phyloP scores from a whole-genome alignment of 768 basidiomycete species.

The Mycena epipterygia region DNA sequence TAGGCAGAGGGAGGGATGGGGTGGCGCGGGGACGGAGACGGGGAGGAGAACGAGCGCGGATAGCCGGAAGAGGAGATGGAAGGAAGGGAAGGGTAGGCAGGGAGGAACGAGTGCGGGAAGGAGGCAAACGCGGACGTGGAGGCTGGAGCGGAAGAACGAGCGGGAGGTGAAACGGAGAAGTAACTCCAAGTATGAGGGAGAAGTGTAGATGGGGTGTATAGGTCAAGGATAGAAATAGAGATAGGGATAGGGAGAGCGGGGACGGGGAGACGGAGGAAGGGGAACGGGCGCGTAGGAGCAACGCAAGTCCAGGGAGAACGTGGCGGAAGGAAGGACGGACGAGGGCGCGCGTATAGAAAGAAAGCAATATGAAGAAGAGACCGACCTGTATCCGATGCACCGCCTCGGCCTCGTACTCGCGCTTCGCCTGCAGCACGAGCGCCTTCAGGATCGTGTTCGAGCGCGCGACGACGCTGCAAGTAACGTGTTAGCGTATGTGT shows the following conservation, averaged over 20 bases:
- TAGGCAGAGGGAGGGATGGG: too few species aligned
- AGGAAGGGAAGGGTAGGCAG: too few species aligned
- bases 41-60: too few species aligned
- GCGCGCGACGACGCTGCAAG: slow-evolving; percentile 81
- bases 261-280: neutral
- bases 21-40: neutral
- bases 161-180: too few species aligned
- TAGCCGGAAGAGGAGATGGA: too few species aligned
- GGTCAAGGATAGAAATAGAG: neutral
- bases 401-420: slow-evolving; percentile 89
- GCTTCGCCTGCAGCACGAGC: slow-evolving; percentile 91
- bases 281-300: neutral
- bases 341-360: neutral
- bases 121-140: too few species aligned
- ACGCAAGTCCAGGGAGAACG: neutral
- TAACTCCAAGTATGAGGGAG: too few species aligned
- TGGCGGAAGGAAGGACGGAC: neutral
- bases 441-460: slow-evolving; percentile 89
- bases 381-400: slow-evolving; percentile 77
- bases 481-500: neutral
- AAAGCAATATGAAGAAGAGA: neutral
- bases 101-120: too few species aligned
- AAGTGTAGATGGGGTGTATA: neutral
- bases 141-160: too few species aligned
- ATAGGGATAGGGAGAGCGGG: neutral